phyloP scores from a whole-genome alignment of 164 flowering plant genomes.

The Akebia trifoliata region DNA sequence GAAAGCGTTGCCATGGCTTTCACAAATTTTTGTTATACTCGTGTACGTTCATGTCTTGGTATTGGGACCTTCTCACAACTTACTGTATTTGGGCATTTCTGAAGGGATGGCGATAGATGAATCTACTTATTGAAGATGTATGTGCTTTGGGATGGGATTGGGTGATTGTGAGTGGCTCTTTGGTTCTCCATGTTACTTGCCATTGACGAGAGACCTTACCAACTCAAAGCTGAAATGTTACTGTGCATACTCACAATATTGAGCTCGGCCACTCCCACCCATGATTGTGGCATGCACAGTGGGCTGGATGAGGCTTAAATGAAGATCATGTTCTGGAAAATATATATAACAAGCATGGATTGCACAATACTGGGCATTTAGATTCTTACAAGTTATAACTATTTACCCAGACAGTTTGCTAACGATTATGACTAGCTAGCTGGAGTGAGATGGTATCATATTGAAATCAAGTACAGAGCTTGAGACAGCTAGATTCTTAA shows the following conservation, averaged over 20 bases:
- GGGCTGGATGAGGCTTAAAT: slow-evolving; percentile 1
- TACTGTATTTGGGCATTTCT: neutral
- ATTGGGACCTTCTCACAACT: neutral
- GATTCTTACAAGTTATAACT: neutral
- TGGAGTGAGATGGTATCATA: neutral
- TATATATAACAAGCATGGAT: slow-evolving; percentile 1
- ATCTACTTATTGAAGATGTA: neutral
- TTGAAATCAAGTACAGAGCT: neutral
- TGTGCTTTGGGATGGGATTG: neutral
- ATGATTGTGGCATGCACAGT: neutral
- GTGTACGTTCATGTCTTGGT: neutral
- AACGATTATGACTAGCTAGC: neutral
- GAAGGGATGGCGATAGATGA: neutral
- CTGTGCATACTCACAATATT: neutral
- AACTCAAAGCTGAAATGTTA: slow-evolving; percentile 4
- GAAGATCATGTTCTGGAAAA: neutral
- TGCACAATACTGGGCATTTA: neutral
- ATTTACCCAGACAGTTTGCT: neutral
- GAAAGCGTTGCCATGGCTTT: slow-evolving; percentile 6
- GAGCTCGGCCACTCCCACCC: neutral
- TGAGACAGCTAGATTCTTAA: neutral
- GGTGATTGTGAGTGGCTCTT: neutral
- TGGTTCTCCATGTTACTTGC: neutral
- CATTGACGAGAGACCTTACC: neutral
- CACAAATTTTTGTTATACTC: neutral